Evolutionary conservation across 2,329 filamentous ascomycete species (phyloP).

Genomic region (Claviceps pazoutovae): DNA sequence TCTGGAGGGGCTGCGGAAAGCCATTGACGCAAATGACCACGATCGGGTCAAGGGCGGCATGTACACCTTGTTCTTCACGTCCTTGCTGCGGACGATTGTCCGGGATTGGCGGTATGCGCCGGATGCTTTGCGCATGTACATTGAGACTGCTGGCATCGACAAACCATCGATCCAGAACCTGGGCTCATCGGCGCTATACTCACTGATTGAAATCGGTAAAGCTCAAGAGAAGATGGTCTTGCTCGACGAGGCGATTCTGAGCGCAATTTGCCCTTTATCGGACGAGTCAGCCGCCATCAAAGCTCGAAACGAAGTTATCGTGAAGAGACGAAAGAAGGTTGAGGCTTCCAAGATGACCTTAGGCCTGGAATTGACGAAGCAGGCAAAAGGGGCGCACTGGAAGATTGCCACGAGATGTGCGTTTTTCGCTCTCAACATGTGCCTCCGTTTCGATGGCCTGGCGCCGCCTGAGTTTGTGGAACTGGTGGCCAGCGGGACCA

Average conservation of each 20-base stretch:
- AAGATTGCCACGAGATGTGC: constrained; percentile 85
- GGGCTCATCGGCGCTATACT: constrained; percentile 66
- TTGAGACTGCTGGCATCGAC: constrained; percentile 78
- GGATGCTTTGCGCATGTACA: constrained; percentile 76
- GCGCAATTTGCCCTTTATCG: constrained; percentile 54
- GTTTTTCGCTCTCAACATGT: constrained; percentile 80
- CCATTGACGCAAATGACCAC: constrained; percentile 67
- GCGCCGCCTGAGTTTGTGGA: constrained; percentile 72
- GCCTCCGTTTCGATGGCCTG: constrained; percentile 80
- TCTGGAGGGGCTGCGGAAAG: constrained; percentile 61
- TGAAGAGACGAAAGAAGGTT: constrained; percentile 60
- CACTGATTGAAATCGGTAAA: constrained; percentile 84
- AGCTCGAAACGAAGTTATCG: constrained; percentile 52
- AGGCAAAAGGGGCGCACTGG: constrained; percentile 77
- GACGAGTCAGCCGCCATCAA: constrained; percentile 49
- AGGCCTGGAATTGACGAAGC: constrained; percentile 65
- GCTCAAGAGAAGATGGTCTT: constrained; percentile 77
- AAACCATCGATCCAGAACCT: constrained; percentile 90
- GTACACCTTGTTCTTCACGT: constrained; percentile 82
- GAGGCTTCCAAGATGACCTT: constrained; percentile 73
- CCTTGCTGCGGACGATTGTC: constrained; percentile 71
- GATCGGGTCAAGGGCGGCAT: constrained; percentile 89
- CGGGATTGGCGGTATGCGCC: constrained; percentile 94
- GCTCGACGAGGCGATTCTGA: constrained; percentile 55
- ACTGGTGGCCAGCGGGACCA: constrained; percentile 66